Evolutionary conservation across 2,329 filamentous ascomycete genomes (phyloP), one percentile per base, ranked within the genome.

Genomic region (Colletotrichum eremochloae): DNA sequence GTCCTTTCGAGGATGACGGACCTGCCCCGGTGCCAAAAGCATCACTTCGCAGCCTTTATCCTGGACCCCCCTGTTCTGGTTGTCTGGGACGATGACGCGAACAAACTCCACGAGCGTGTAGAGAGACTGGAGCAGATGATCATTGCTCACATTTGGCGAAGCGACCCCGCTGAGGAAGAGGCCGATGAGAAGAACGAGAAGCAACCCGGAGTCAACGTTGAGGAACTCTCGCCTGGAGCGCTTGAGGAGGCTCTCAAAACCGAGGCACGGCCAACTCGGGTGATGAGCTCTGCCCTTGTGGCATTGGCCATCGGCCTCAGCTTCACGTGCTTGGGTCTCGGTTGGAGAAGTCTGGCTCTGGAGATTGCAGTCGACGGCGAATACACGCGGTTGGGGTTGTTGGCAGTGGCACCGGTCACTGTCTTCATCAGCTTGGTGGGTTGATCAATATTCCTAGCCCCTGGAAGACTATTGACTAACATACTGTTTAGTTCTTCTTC

Each of bases 1-100:
- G 87, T 93, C 5, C 81, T 93, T 31, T 86, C 86, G 2, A 86
- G 86, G 61, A 86, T 92, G 68, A 81, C 83, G 2, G 85, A 88
- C 61, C 82, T 93, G 5, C 87, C 88, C 0, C 80, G 83, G 33
- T 91, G 89, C 75, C 86, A 91, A 77, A 90, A 91, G 78, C 89
- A 91, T 79, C 89, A 91, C 73, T 91, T 90, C 76, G 89, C 88
- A n/a, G 89, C 90, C 11, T 91, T 91, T 77, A 87, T 91, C 63
- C 84, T 86, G 71, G 88, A 90, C 74, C 82, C 84, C n/a, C 83
- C 84, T 55, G 83, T 90, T 50, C 79, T 91, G n/a, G 82, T 91
- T 6, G 88, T 91, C 33, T 92, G 90, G 90, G 90, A 90, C 55
- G 90, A 92, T 74, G 86, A 90, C 52, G 87, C 89, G 18, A 85